phyloP scores from a whole-genome alignment of 768 basidiomycete species.

The Lanmaoa pseudosensibilis region DNA sequence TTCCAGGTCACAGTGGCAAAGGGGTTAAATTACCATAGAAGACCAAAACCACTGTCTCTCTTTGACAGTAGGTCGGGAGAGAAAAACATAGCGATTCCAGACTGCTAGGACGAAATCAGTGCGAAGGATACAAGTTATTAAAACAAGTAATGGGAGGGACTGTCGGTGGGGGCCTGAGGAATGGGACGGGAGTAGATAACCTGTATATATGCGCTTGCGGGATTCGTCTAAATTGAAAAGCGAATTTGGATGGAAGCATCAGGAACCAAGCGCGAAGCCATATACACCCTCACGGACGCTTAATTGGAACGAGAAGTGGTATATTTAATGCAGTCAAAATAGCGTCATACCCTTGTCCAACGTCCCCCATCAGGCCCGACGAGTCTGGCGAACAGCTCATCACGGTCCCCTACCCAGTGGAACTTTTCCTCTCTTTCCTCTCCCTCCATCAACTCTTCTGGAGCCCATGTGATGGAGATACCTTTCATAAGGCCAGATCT shows the following conservation, averaged over 20 bases:
- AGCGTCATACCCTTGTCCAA: slow-evolving; percentile 48
- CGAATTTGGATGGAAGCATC: slow-evolving; percentile 6
- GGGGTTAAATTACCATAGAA: slow-evolving; percentile 62
- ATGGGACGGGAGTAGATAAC: background rate
- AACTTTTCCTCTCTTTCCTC: slow-evolving; percentile 54
- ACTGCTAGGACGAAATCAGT: background rate
- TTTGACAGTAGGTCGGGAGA: slow-evolving; percentile 76
- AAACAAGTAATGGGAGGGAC: slow-evolving; percentile 3
- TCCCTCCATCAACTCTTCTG: slow-evolving; percentile 25
- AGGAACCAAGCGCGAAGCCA: slow-evolving; percentile 26
- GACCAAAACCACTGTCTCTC: slow-evolving; percentile 84
- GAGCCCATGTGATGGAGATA: slow-evolving; percentile 47
- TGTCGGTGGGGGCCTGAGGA: background rate
- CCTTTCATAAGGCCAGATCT: slow-evolving; percentile 56
- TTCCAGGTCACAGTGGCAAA: background rate
- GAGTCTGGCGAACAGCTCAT: slow-evolving; percentile 67
- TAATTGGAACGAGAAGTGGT: slow-evolving; percentile 13
- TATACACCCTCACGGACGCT: background rate
- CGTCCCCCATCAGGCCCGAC: slow-evolving; percentile 49
- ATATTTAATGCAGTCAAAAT: background rate
- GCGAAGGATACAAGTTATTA: background rate
- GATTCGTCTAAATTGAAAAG: background rate
- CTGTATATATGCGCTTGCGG: slow-evolving; percentile 8
- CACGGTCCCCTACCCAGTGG: slow-evolving; percentile 57
- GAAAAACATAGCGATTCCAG: slow-evolving; percentile 68